Conservation (phyloP, 306 rosid species). For the Gillenia trifoliata region DNA sequence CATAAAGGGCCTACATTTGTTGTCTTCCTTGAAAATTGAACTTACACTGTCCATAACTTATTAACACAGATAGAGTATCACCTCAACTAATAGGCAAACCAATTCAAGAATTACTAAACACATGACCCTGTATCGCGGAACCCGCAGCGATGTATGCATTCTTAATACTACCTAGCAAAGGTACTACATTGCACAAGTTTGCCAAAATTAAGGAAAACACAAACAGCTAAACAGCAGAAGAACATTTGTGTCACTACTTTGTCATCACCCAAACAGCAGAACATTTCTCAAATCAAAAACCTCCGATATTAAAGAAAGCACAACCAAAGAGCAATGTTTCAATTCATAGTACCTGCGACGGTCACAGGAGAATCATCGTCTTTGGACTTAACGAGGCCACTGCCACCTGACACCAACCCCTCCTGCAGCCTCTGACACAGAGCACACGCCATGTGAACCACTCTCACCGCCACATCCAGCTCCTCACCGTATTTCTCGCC, state of each 20-base stretch:
- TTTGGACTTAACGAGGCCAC: conserved; percentile 53
- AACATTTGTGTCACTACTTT: background rate
- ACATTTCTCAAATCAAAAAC: background rate
- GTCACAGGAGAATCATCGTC: conserved; percentile 96
- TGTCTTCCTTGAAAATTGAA: background rate
- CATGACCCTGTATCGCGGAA: background rate
- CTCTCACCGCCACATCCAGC: conserved; percentile 79
- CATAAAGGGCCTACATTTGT: background rate
- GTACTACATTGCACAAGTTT: background rate
- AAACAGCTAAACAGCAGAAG: conserved; percentile 4
- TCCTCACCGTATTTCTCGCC: conserved; percentile 47
- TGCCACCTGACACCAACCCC: conserved; percentile 34
- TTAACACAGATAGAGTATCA: background rate
- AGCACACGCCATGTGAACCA: conserved; percentile 79
- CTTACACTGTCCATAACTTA: background rate
- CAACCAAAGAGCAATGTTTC: background rate
- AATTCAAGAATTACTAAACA: background rate
- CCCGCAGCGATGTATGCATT: background rate
- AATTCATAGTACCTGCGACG: conserved; percentile 59
- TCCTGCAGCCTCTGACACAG: conserved; percentile 75
- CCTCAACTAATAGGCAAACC: background rate
- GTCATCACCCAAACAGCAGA: conserved; percentile 12
- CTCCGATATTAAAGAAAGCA: background rate
- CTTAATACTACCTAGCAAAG: background rate
- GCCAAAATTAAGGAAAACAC: background rate